These are phyloP conservation scores for Psilocybe azurescens DNA, from an alignment of 768 basidiomycete species.

Conservation along the genomic window DNA sequence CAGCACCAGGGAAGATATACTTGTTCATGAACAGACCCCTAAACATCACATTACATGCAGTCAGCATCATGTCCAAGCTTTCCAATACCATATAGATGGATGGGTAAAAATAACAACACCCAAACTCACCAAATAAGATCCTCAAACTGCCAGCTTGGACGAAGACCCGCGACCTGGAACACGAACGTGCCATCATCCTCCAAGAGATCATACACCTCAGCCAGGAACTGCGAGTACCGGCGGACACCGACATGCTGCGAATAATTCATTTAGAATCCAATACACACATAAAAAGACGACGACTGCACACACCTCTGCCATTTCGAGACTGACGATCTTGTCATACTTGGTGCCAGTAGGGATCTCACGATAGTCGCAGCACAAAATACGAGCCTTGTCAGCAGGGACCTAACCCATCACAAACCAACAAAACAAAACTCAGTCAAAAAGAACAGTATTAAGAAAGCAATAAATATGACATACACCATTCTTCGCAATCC, in stretches of 20 bases:
- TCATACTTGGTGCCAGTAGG: constrained; percentile 80
- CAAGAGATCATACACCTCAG: constrained; percentile 90
- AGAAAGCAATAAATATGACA: constrained; percentile 4
- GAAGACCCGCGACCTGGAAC: constrained; percentile 96
- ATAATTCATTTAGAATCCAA: constrained; percentile 4
- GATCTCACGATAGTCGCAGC: constrained; percentile 93
- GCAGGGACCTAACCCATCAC: constrained; percentile 42
- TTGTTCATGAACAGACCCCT: constrained; percentile 99
- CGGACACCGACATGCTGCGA: constrained; percentile 91
- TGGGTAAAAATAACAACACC: too few relatives aligned
- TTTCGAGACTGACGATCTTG: constrained; percentile 96
- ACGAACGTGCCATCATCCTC: constrained; percentile 95
- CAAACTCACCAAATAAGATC: constrained; percentile 85
- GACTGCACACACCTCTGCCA: constrained; percentile 80
- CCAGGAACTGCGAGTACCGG: constrained; percentile 87
- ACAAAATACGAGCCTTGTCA: constrained; percentile 86
- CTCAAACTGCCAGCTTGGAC: constrained; percentile 98
- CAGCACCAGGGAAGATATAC: constrained; percentile 98
- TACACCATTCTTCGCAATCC: constrained; percentile 83
- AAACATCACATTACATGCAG: neutral
- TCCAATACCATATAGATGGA: too few relatives aligned
- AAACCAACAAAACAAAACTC: too few relatives aligned
- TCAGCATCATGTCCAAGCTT: too few relatives aligned
- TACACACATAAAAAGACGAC: neutral
- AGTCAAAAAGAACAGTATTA: too few relatives aligned